Evolutionary conservation across 345 rosid genomes (phyloP), one percentile per base, ranked within the genome.

Genomic region (Populus davidiana): DNA sequence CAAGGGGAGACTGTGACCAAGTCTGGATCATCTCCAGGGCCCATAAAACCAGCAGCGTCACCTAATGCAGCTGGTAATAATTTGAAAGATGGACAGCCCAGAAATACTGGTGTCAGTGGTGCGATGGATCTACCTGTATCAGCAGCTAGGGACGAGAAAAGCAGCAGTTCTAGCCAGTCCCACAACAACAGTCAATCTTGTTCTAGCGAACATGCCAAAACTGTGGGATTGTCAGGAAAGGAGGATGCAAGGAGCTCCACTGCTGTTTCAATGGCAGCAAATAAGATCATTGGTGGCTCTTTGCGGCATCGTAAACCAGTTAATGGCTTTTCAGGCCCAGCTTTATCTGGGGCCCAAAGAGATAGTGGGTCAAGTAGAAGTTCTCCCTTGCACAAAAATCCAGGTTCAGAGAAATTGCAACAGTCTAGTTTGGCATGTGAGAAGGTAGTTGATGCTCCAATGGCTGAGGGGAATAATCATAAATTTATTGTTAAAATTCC

Each of bases 151-250:
- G 97, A 91, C 52, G 97, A 93, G 73, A 91, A 88, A 83, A 91
- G 96, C 82, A 89, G 92, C 82, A 85, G 96, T 82, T 90, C 97
- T 71, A 90, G 97, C 82, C 95, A 89, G 78, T 93, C 97, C 52
- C 91, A 89, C 75, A 93, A 90, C 83, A 93, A 90, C 72, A 89
- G 91, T 79, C 97, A 88, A 52, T 88, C 93, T 62, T 89, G 86
- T 75, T 89, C 96, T 2, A 85, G 94, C 71, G 96, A 91, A 70
- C 93, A 86, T 85, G 88, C 80, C 39, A 91, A 88, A 82, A 76
- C 87, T 50, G 89, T 85, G 35, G 93, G 86, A 8, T 67, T 81
- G 76, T 82, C 88, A 13, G 85, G 83, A 17, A 91, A 90, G 86
- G 97, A 91, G 75, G 95, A 92, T 50, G 84, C 85, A 27, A 87